Conservation (phyloP, 495 filamentous ascomycete species). For the Trichoderma orchidacearum region DNA sequence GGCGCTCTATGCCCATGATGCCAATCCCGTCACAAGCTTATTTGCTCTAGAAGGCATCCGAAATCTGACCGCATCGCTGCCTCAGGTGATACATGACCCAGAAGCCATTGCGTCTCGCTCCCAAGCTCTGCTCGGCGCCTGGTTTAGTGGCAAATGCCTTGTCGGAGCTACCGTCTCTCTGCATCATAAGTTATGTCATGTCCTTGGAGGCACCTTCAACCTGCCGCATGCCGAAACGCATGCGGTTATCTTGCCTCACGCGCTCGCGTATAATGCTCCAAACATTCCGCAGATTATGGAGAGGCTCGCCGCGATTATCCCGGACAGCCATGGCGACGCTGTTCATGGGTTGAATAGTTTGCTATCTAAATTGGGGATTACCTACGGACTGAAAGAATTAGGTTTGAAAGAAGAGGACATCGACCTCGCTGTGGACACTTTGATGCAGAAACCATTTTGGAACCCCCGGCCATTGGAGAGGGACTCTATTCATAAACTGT, state of each 20-base stretch:
- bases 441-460: not conserved
- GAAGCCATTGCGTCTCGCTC: slow-evolving; percentile 11
- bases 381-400: slow-evolving; percentile 38
- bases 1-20: slow-evolving; percentile 45
- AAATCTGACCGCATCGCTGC: slow-evolving; percentile 35
- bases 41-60: slow-evolving; percentile 40
- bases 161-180: slow-evolving; percentile 51
- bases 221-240: slow-evolving; percentile 52
- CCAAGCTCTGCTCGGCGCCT: slow-evolving; percentile 12
- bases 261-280: slow-evolving; percentile 47
- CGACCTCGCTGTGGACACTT: slow-evolving; percentile 44
- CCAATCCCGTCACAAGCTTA: slow-evolving; percentile 39
- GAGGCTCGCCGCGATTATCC: not conserved
- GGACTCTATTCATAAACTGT: not conserved
- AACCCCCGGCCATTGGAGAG: not conserved
- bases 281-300: slow-evolving; percentile 36
- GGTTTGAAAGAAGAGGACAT: slow-evolving; percentile 51
- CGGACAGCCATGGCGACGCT: not conserved
- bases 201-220: slow-evolving; percentile 49
- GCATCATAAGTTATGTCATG: slow-evolving; percentile 54
- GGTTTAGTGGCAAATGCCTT: slow-evolving; percentile 44
- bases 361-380: slow-evolving; percentile 38
- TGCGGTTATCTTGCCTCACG: slow-evolving; percentile 47
- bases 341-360: slow-evolving; percentile 39
- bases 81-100: slow-evolving; percentile 33